These are phyloP conservation scores for Cryptococcus sp. DNA, from an alignment of 1,284 basidiomycete species.

Conservation along the genomic window DNA sequence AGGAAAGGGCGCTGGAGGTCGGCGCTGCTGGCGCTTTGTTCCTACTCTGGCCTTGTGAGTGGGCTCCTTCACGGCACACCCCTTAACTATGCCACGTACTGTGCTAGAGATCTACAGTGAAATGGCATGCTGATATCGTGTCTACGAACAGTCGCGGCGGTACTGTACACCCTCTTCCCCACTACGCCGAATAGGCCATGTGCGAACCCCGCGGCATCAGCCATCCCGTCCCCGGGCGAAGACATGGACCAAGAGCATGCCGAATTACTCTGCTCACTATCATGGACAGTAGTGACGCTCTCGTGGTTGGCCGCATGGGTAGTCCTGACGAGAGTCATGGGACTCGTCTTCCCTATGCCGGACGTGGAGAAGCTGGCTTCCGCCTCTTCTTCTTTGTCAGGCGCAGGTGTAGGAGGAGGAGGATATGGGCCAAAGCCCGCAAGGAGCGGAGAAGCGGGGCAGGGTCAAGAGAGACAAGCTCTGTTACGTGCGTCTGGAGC, in stretches of 20 bases:
- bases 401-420: background rate
- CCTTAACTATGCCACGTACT: background rate
- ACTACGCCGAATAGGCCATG: constrained; percentile 36
- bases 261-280: constrained; percentile 24
- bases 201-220: constrained; percentile 29
- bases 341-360: constrained; percentile 39
- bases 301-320: constrained; percentile 38
- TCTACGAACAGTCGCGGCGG: constrained; percentile 31
- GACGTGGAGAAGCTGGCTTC: constrained; percentile 12
- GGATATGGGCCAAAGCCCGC: background rate
- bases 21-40: constrained; percentile 24
- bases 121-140: background rate
- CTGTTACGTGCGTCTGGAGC: background rate
- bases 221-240: constrained; percentile 20
- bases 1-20: constrained; percentile 34
- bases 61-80: too few species aligned
- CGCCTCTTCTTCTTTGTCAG: background rate
- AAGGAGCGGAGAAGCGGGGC: background rate
- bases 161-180: constrained; percentile 40
- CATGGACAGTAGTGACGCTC: constrained; percentile 25
- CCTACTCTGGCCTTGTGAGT: constrained; percentile 42
- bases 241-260: constrained; percentile 12
- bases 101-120: background rate
- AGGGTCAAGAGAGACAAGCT: background rate
- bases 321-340: constrained; percentile 31